Conservation (phyloP, 2,329 filamentous ascomycete genomes). For the Ophiostoma ips region DNA sequence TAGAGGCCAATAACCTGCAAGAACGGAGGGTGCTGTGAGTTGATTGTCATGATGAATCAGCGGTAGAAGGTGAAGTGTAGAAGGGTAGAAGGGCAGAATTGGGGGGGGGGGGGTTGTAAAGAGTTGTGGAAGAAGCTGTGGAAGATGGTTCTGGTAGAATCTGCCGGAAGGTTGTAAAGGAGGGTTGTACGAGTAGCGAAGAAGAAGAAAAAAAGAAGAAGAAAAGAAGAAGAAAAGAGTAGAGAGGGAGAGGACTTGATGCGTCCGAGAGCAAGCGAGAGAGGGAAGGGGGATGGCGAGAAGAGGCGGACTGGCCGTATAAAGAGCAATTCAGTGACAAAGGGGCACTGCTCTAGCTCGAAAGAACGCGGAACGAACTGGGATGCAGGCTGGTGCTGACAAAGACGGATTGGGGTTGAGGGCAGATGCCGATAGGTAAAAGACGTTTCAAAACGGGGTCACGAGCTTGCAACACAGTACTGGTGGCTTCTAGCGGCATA, state of each 20-base stretch:
- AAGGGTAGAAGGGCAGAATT: neutral
- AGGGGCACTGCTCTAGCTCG: conserved; percentile 1
- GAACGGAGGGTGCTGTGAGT: neutral
- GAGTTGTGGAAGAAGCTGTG: no score
- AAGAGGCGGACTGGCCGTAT: neutral
- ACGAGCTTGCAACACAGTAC: no score
- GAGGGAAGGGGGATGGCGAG: neutral
- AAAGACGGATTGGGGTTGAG: no score
- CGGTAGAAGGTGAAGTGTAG: neutral
- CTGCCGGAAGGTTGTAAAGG: no score
- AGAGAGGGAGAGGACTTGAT: neutral
- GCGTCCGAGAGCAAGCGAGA: neutral
- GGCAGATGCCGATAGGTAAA: no score
- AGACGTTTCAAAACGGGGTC: no score
- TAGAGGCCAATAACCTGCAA: conserved; percentile 11
- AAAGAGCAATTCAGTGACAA: conserved; percentile 1
- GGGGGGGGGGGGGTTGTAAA: neutral
- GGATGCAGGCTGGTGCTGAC: no score
- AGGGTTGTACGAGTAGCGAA: neutral
- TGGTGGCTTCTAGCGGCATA: no score
- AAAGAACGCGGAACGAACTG: neutral
- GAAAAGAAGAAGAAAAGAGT: neutral
- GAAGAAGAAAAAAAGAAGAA: neutral
- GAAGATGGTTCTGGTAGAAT: no score
- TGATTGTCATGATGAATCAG: neutral